phyloP scores from a whole-genome alignment of 2,329 filamentous ascomycete species.

The Pezicula rhizophila region DNA sequence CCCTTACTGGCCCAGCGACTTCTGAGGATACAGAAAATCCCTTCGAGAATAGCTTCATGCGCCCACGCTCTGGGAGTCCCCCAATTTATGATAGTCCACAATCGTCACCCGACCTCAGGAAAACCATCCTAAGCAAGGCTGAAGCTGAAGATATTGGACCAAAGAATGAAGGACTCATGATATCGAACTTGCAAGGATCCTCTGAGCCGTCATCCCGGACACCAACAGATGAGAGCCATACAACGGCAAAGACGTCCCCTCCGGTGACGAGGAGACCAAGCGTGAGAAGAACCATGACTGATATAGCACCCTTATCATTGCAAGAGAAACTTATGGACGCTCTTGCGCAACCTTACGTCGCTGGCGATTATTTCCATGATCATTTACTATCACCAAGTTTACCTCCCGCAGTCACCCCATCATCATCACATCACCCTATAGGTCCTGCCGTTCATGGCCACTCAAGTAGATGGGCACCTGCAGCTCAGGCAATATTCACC shows the following conservation, averaged over 20 bases:
- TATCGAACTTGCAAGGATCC: conserved; percentile 6
- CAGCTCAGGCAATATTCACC: conserved; percentile 93
- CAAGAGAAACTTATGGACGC: conserved; percentile 82
- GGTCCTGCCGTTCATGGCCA: conserved; percentile 72
- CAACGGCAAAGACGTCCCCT: conserved; percentile 45
- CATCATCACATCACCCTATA: conserved; percentile 27
- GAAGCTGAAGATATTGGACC: conserved; percentile 11
- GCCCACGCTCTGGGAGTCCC: conserved; percentile 43
- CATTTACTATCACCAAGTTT: conserved; percentile 36
- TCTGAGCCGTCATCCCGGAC: conserved; percentile 48
- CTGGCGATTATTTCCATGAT: conserved; percentile 21
- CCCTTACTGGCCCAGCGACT: conserved; percentile 74
- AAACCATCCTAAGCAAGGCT: conserved; percentile 4
- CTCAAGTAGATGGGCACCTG: conserved; percentile 82
- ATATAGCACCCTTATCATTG: conserved; percentile 66
- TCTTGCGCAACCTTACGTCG: conserved; percentile 65
- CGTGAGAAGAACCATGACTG: conserved; percentile 83
- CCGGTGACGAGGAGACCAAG: conserved; percentile 56
- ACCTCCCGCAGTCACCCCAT: conserved; percentile 26
- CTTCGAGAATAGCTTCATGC: conserved; percentile 75
- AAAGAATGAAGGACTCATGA: conserved; percentile 11
- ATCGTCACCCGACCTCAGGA: conserved; percentile 18
- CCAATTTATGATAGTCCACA: conserved; percentile 32
- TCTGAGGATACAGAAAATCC: conserved; percentile 64
- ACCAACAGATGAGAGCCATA: conserved; percentile 49